phyloP scores from a whole-genome alignment of 1,284 basidiomycete genomes.

The Ustilago vetiveriae region DNA sequence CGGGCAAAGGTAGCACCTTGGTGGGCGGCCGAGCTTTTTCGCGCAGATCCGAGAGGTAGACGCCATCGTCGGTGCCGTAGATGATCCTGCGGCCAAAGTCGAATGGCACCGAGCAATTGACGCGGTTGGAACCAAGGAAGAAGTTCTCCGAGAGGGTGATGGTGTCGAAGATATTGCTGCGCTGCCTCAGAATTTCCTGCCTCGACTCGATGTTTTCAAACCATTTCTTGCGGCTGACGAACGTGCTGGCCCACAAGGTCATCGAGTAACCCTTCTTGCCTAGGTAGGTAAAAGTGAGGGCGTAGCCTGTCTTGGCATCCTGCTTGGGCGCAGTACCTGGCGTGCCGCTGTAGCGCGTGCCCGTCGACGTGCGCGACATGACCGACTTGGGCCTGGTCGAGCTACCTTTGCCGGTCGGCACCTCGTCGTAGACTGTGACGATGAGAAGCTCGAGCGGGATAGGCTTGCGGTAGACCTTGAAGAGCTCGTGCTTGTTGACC shows the following conservation, averaged over 20 bases:
- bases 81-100: constrained; percentile 85
- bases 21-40: constrained; percentile 77
- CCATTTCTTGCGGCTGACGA: constrained; percentile 90
- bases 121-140: constrained; percentile 78
- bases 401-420: constrained; percentile 60
- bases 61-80: constrained; percentile 95
- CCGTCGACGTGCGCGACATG: constrained; percentile 69
- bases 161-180: constrained; percentile 87
- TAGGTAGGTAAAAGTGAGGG: constrained; percentile 91
- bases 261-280: constrained; percentile 92
- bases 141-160: constrained; percentile 85
- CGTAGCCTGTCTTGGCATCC: constrained; percentile 86
- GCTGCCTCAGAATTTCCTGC: constrained; percentile 83
- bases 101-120: constrained; percentile 94
- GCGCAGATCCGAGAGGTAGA: constrained; percentile 89
- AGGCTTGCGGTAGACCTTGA: constrained; percentile 93
- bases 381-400: constrained; percentile 69
- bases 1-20: constrained; percentile 86
- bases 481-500: constrained; percentile 87
- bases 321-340: constrained; percentile 69
- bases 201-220: constrained; percentile 89
- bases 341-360: constrained; percentile 63
- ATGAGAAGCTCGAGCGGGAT: constrained; percentile 94
- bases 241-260: constrained; percentile 90
- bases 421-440: constrained; percentile 82